Evolutionary conservation across 805 yeast species (phyloP).

Genomic region (Ogataea populi-albae): DNA sequence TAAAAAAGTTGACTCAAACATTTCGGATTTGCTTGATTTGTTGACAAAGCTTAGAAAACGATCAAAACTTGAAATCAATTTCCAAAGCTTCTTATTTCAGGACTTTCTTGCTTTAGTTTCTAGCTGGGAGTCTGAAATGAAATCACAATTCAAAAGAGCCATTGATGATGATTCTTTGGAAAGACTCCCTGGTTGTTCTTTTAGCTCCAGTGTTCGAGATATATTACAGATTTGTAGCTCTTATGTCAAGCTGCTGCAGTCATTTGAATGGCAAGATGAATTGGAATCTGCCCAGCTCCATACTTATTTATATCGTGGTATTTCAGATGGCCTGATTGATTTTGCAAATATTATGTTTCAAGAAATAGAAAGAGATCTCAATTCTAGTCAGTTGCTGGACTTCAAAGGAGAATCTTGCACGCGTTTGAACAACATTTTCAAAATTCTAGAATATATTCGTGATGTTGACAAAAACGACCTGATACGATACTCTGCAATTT

Average conservation of each 20-base stretch:
- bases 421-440: conserved; percentile 29
- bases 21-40: conserved; percentile 11
- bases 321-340: conserved; percentile 56
- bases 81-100: conserved; percentile 24
- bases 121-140: conserved; percentile 27
- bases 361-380: conserved; percentile 17
- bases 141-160: conserved; percentile 42
- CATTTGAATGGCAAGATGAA: conserved; percentile 63
- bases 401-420: conserved; percentile 28
- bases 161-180: conserved; percentile 56
- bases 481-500: conserved; percentile 13
- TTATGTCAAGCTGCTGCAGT: conserved; percentile 49
- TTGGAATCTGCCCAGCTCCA: conserved; percentile 60
- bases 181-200: conserved; percentile 32
- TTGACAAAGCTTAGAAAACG: conserved; percentile 16
- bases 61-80: conserved; percentile 22
- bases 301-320: conserved; percentile 57
- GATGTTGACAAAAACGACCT: conserved; percentile 13
- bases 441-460: conserved; percentile 19
- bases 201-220: conserved; percentile 27
- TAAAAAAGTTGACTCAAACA: conserved; percentile 6
- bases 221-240: conserved; percentile 29
- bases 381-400: conserved; percentile 14
- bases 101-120: conserved; percentile 22
- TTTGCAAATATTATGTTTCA: conserved; percentile 41